These are phyloP conservation scores for Daldinia loculata DNA, from an alignment of 495 filamentous ascomycete genomes.

Conservation along the genomic window DNA sequence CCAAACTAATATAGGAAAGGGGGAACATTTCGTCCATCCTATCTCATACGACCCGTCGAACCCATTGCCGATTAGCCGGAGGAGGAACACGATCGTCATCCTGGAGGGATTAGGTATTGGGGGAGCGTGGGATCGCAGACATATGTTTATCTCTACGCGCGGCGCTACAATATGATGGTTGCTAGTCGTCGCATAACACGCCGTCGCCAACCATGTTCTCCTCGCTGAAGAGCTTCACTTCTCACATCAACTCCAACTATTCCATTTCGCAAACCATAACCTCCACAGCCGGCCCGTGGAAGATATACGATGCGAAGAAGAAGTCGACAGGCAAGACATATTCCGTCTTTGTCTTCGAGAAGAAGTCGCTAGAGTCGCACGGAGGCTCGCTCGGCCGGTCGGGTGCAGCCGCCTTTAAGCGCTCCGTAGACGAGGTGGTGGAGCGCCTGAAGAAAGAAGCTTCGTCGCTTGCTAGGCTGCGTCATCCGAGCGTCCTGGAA, in stretches of 20 bases:
- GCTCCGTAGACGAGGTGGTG: conserved; percentile 84
- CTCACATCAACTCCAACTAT: conserved; percentile 91
- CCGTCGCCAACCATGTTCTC: conserved; percentile 76
- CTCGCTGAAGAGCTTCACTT: conserved; percentile 86
- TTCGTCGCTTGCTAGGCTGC: conserved; percentile 80
- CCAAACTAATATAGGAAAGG: neutral
- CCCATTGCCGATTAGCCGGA: conserved; percentile 8
- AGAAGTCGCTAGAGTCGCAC: conserved; percentile 79
- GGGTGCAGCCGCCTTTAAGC: conserved; percentile 73
- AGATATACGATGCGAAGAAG: conserved; percentile 96
- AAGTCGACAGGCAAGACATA: conserved; percentile 87
- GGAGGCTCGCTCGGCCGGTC: conserved; percentile 62
- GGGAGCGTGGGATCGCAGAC: conserved; percentile 11
- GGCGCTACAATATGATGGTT: conserved; percentile 44
- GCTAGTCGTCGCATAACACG: conserved; percentile 24
- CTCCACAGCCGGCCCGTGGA: conserved; percentile 88
- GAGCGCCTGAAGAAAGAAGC: conserved; percentile 93
- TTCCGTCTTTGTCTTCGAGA: conserved; percentile 95
- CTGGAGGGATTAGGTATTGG: conserved; percentile 18
- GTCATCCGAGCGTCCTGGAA: conserved; percentile 92
- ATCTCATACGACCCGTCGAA: conserved; percentile 8
- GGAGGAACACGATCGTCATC: conserved; percentile 6
- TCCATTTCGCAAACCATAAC: conserved; percentile 72
- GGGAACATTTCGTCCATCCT: neutral
- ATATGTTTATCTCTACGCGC: conserved; percentile 24